Percentiles rank a stretch among this genome's conserved stretches.
phyloP scores from a whole-genome alignment of 2,329 filamentous ascomycete species.

The Aspergillus pseudoviridinutans region DNA sequence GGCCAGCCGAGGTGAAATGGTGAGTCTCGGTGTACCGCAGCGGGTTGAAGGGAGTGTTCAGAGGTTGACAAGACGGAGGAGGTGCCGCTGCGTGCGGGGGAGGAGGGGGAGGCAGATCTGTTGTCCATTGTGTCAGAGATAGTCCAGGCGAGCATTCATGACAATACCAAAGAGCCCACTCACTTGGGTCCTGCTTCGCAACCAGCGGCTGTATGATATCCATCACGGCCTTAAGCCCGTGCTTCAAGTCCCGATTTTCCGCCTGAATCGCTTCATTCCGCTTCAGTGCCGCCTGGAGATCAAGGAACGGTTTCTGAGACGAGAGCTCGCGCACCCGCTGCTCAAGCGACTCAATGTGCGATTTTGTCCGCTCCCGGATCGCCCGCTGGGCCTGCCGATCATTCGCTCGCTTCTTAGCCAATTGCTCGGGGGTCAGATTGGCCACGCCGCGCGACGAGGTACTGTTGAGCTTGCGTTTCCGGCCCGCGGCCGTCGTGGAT shows the following conservation, averaged over 20 bases:
- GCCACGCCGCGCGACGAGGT: slow-evolving; percentile 68
- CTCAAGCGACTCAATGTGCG: slow-evolving; percentile 72
- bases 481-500: slow-evolving; percentile 24
- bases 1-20: slow-evolving; percentile 17
- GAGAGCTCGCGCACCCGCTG: slow-evolving; percentile 70
- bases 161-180: not conserved
- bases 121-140: not conserved
- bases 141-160: too few species aligned
- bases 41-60: slow-evolving; percentile 13
- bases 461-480: slow-evolving; percentile 42
- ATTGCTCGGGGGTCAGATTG: slow-evolving; percentile 80
- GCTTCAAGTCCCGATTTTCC: slow-evolving; percentile 75
- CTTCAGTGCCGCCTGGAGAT: slow-evolving; percentile 69
- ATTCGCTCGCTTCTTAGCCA: slow-evolving; percentile 87
- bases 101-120: not conserved
- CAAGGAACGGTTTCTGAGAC: slow-evolving; percentile 75
- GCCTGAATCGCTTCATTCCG: slow-evolving; percentile 74
- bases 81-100: not conserved
- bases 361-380: slow-evolving; percentile 76
- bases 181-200: slow-evolving; percentile 33
- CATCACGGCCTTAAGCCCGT: slow-evolving; percentile 62
- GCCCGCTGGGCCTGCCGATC: slow-evolving; percentile 83
- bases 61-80: not conserved
- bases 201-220: slow-evolving; percentile 47
- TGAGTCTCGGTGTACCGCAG: slow-evolving; percentile 27